A percentile compares a stretch with the other conserved stretches of the same genome.
Evolutionary conservation across 208 protist genomes (phyloP).

Genomic region (Crithidia fasciculata): DNA sequence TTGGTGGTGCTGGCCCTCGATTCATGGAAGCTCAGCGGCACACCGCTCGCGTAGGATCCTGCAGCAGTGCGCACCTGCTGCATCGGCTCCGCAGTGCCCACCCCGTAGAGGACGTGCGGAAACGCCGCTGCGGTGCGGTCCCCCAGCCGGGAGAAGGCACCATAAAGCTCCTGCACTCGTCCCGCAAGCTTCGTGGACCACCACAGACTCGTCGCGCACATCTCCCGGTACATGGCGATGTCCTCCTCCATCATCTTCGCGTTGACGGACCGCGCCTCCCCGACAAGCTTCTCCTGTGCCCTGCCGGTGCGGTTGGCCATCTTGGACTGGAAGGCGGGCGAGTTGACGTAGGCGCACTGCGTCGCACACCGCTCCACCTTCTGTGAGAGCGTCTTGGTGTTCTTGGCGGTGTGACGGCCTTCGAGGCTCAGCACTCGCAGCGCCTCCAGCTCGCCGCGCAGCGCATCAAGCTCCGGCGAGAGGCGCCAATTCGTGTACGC

Average conservation of each 20-base stretch:
- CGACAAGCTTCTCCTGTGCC: slow-evolving; percentile 9
- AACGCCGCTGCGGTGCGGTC: neutral
- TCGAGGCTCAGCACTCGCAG: neutral
- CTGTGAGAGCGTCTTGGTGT: neutral
- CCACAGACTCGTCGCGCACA: slow-evolving; percentile 3
- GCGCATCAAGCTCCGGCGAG: neutral
- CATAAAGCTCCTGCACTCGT: neutral
- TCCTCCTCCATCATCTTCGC: slow-evolving; percentile 4
- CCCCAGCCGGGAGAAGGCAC: neutral
- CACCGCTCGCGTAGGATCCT: neutral
- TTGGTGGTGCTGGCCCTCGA: neutral
- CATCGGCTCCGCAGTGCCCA: too few relatives aligned
- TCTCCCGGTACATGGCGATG: neutral
- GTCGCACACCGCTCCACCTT: neutral
- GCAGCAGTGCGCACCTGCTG: too few relatives aligned
- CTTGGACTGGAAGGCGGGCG: neutral
- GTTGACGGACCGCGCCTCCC: neutral
- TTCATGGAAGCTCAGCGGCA: neutral
- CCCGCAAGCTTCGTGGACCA: slow-evolving; percentile 3
- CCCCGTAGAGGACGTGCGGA: neutral
- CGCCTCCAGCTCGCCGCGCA: neutral
- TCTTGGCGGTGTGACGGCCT: neutral
- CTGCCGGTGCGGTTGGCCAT: neutral
- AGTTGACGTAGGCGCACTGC: slow-evolving; percentile 5
- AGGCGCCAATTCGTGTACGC: slow-evolving; percentile 1